Conservation (phyloP, 371 early-diverging fungal genomes). For the Quaeritorhiza haematococci region DNA sequence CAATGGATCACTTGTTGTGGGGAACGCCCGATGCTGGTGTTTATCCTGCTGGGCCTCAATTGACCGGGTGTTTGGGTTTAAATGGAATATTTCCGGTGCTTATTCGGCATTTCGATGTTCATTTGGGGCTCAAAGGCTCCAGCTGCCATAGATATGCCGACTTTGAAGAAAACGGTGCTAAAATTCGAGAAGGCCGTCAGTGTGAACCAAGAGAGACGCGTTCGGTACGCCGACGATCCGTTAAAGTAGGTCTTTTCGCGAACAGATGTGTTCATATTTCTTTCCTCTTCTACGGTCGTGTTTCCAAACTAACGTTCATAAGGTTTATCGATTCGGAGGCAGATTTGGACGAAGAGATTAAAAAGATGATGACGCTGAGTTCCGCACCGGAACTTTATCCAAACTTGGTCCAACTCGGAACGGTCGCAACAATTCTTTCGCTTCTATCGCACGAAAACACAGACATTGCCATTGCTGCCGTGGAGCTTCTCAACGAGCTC, state of each 20-base stretch:
- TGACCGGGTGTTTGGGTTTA: not conserved
- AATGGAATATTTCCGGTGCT: not conserved
- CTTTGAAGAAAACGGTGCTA: slow-evolving; percentile 69
- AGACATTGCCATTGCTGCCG: slow-evolving; percentile 80
- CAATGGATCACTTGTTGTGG: not conserved
- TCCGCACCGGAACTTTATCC: slow-evolving; percentile 77
- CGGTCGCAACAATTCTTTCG: slow-evolving; percentile 58
- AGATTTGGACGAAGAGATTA: slow-evolving; percentile 85
- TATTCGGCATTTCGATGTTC: not conserved
- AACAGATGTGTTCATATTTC: not conserved
- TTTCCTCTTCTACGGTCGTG: not conserved
- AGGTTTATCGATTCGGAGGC: slow-evolving; percentile 91
- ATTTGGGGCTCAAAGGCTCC: slow-evolving; percentile 33
- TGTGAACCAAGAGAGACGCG: slow-evolving; percentile 81
- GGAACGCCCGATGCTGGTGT: not conserved
- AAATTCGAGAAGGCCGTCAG: slow-evolving; percentile 80
- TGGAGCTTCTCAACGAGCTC: slow-evolving; percentile 81
- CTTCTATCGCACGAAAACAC: slow-evolving; percentile 89
- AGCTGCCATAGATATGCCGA: slow-evolving; percentile 54
- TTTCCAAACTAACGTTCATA: not conserved
- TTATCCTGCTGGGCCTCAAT: not conserved
- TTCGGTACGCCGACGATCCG: slow-evolving; percentile 74
- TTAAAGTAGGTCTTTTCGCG: slow-evolving; percentile 44
- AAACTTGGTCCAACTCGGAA: slow-evolving; percentile 63
- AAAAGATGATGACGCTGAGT: slow-evolving; percentile 64